Evolutionary conservation across 2,329 filamentous ascomycete species (phyloP).

Genomic region (Sporothrix protearum): DNA sequence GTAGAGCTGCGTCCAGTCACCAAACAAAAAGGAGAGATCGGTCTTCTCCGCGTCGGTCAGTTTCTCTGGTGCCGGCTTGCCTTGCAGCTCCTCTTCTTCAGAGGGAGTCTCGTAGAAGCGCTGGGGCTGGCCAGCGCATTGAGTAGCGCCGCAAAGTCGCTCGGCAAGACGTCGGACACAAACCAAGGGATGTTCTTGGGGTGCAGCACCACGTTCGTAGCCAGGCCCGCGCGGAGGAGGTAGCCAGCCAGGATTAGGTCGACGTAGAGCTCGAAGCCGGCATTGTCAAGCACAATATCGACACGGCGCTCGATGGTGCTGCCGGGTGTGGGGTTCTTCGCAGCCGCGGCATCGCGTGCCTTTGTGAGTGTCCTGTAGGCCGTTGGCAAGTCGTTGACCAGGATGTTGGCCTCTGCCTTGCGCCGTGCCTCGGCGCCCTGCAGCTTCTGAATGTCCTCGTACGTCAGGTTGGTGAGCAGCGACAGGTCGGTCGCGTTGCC

Average conservation of each 20-base stretch:
- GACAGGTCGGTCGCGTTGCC: slow-evolving; percentile 95
- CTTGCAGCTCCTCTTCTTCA: slow-evolving; percentile 61
- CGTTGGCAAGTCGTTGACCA: slow-evolving; percentile 73
- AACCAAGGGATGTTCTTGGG: slow-evolving; percentile 98
- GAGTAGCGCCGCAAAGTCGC: slow-evolving; percentile 80
- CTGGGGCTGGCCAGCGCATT: slow-evolving; percentile 74
- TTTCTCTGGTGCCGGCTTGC: slow-evolving; percentile 55
- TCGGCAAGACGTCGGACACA: slow-evolving; percentile 87
- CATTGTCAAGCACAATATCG: slow-evolving; percentile 95
- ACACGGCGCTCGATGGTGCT: slow-evolving; percentile 61
- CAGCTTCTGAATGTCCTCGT: slow-evolving; percentile 94
- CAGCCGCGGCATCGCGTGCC: slow-evolving; percentile 28
- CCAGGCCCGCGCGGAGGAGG: slow-evolving; percentile 76
- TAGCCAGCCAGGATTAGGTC: slow-evolving; percentile 91
- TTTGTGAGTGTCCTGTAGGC: slow-evolving; percentile 33
- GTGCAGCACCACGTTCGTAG: slow-evolving; percentile 82
- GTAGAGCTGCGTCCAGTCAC: slow-evolving; percentile 75
- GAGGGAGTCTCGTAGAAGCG: slow-evolving; percentile 73
- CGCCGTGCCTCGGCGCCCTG: slow-evolving; percentile 87
- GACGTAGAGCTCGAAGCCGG: slow-evolving; percentile 95
- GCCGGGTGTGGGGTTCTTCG: not conserved
- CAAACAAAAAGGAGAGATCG: slow-evolving; percentile 72
- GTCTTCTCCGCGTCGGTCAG: slow-evolving; percentile 64
- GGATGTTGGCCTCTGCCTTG: slow-evolving; percentile 82
- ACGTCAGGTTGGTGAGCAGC: slow-evolving; percentile 81